phyloP scores from a whole-genome alignment of 768 basidiomycete species.

The Suillus placidus region DNA sequence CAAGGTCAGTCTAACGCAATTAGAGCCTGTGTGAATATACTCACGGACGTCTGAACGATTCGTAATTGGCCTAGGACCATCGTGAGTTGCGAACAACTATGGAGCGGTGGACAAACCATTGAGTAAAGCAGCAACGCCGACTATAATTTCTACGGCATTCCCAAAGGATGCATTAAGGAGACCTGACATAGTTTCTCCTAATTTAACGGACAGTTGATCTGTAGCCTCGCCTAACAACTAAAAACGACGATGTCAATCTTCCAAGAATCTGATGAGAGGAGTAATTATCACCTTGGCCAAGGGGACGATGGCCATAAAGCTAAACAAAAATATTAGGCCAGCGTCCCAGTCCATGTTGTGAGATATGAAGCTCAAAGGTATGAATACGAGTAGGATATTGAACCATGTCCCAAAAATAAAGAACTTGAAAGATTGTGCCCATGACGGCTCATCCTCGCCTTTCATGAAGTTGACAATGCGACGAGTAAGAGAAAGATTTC shows the following conservation, averaged over 20 bases:
- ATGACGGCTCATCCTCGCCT: constrained; percentile 67
- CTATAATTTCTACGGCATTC: constrained; percentile 87
- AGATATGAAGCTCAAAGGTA: constrained; percentile 71
- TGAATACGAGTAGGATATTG: constrained; percentile 77
- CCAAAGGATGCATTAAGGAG: constrained; percentile 85
- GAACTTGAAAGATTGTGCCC: constrained; percentile 56
- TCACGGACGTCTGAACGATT: constrained; percentile 89
- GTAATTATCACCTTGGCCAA: constrained; percentile 69
- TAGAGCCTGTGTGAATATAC: constrained; percentile 20
- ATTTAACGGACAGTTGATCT: constrained; percentile 73
- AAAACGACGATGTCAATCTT: not conserved
- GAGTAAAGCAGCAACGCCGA: constrained; percentile 81
- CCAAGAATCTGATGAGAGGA: not conserved
- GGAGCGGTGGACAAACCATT: constrained; percentile 53
- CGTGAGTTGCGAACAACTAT: constrained; percentile 11
- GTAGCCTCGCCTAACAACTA: constrained; percentile 82
- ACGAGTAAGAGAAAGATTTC: constrained; percentile 26
- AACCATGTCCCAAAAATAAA: constrained; percentile 69
- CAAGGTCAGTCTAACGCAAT: not conserved
- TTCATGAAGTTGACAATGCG: constrained; percentile 42
- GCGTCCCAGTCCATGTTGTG: constrained; percentile 77
- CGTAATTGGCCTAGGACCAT: constrained; percentile 66
- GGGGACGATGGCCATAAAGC: constrained; percentile 84
- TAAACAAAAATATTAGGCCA: constrained; percentile 70
- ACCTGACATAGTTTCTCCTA: constrained; percentile 86